Evolutionary conservation across 75 land plant genomes (phyloP), one percentile per base, ranked within the genome.

Genomic region (Larix kaempferi): DNA sequence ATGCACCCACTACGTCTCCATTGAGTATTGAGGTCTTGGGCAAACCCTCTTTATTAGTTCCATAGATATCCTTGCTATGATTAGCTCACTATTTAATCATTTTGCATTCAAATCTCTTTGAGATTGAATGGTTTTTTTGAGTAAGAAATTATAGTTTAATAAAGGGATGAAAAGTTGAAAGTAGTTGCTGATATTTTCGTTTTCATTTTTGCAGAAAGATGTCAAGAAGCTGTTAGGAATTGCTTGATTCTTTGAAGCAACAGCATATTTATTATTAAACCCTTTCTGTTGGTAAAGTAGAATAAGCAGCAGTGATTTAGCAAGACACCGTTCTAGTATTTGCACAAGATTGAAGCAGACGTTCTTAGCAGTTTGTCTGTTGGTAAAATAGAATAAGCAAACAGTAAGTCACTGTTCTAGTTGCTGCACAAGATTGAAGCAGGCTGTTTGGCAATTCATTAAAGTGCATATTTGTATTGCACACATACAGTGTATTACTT

Each of bases 1-100:
- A 89, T 80, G 89, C 90, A 15, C 98, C 98, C 0, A 93, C 92
- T 11, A 95, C 96, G 19, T 78, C 89, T 55, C 95, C 95, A 52
- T 81, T 83, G 55, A 89, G 82, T 73, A 80, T 93, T 23, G 95
- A 91, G 94, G 94, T 80, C 12, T 35, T 84, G 75, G 74, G 29
- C 44, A 25, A 6, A 25, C 61, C 52, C 13, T 49, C 59, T 26
- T 59, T 44, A 7, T 29, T 75, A 14, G 10, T 54, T 5, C n/a
- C 11, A 49, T 22, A 19, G 54, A 22, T n/a, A 52, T 56, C 1
- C 17, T 49, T 52, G 22, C 49, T 63, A 22, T 16, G 15, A 7
- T 4, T 57, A 26, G n/a, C 14, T 26, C 19, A 22, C 21, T 57
- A 2, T 25, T 16, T 23, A 25, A 13, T 23, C 16, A 16, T 37